phyloP scores from a whole-genome alignment of 306 rosid genomes.

The Castanea sativa region DNA sequence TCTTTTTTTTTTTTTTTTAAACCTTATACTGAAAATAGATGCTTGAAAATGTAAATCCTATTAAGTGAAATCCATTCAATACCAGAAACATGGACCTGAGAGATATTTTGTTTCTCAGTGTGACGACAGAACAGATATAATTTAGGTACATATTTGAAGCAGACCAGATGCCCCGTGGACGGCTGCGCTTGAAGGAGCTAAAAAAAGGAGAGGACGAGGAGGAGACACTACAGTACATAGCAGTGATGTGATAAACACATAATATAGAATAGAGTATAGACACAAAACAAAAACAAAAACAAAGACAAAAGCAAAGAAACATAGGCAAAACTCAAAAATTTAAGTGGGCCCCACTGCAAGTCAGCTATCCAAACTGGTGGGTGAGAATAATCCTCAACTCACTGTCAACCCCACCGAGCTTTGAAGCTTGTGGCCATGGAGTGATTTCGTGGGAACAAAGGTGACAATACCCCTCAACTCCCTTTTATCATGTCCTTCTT shows the following conservation, averaged over 20 bases:
- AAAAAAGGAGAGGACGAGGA: not conserved
- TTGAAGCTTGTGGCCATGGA: conserved; percentile 65
- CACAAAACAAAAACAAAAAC: not conserved
- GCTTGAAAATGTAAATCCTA: too few species aligned
- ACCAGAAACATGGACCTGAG: too few species aligned
- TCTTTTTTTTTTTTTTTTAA: too few species aligned
- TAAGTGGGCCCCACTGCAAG: conserved; percentile 50
- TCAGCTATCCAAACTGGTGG: conserved; percentile 55
- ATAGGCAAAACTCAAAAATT: not conserved
- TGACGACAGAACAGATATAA: not conserved
- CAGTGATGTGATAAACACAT: too few species aligned
- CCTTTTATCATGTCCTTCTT: too few species aligned
- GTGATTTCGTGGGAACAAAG: conserved; percentile 24
- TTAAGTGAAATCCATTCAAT: too few species aligned
- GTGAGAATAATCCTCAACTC: conserved; percentile 36
- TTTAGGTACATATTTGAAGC: not conserved
- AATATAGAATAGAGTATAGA: too few species aligned
- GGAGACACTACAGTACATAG: too few species aligned
- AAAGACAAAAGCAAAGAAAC: not conserved
- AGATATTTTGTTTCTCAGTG: not conserved
- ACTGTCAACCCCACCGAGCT: conserved; percentile 43
- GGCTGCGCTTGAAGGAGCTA: not conserved
- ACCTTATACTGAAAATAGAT: too few species aligned
- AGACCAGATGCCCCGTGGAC: not conserved
- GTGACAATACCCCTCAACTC: conserved; percentile 40